Percentiles rank a stretch among this genome's conserved stretches.
These are phyloP conservation scores for Phytophthora nicotianae DNA, from an alignment of 352 stramenopile genomes.

Conservation along the genomic window DNA sequence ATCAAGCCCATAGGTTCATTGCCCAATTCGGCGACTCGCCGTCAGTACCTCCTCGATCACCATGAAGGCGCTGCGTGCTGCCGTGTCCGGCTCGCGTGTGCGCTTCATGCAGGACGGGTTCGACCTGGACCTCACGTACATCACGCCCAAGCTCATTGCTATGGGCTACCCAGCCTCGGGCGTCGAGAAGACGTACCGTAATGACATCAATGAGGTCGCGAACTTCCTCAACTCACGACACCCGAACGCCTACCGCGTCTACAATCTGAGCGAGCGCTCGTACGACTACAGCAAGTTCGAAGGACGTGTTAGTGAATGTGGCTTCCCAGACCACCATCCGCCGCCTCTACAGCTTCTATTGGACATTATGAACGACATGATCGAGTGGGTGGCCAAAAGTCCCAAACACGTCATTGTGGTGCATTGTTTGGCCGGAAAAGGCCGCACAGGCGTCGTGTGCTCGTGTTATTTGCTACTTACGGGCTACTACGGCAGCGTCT, in stretches of 20 bases:
- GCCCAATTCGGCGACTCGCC: constrained; percentile 4
- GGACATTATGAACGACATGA: constrained; percentile 88
- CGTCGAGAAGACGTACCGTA: constrained; percentile 87
- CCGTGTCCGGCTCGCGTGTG: constrained; percentile 81
- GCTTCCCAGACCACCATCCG: constrained; percentile 84
- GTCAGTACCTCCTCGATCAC: not conserved
- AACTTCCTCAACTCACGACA: constrained; percentile 74
- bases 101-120: constrained; percentile 85
- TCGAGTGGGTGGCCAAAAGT: constrained; percentile 67
- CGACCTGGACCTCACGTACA: constrained; percentile 88
- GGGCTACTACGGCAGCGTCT: constrained; percentile 75
- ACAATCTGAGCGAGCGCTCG: constrained; percentile 81
- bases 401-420: constrained; percentile 80
- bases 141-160: constrained; percentile 77
- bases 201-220: constrained; percentile 82
- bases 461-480: constrained; percentile 83
- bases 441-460: constrained; percentile 81
- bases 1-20: constrained; percentile 17
- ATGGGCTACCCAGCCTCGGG: constrained; percentile 84
- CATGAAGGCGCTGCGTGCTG: constrained; percentile 83
- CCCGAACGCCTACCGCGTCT: constrained; percentile 71
- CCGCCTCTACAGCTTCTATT: constrained; percentile 78
- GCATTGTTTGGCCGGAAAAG: constrained; percentile 82
- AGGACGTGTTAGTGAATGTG: constrained; percentile 71
- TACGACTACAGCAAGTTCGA: constrained; percentile 86